These are phyloP conservation scores for Elsinoe necatrix DNA, from an alignment of 2,329 filamentous ascomycete species.

Conservation along the genomic window DNA sequence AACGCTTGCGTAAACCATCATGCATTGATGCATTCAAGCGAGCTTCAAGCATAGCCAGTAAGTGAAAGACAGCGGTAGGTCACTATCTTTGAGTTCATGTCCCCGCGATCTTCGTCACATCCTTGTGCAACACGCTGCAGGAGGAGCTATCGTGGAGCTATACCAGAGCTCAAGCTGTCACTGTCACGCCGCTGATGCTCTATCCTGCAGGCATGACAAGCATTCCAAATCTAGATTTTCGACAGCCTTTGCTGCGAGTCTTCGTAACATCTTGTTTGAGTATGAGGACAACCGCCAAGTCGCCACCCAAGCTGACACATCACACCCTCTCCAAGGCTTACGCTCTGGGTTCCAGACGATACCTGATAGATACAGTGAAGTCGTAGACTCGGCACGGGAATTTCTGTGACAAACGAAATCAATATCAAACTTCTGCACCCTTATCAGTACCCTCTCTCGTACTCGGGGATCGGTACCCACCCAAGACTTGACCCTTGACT, in stretches of 20 bases:
- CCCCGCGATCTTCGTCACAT: background rate
- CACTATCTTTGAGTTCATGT: background rate
- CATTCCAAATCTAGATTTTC: background rate
- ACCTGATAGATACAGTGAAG: too few relatives aligned
- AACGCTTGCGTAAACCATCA: background rate
- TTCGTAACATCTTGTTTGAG: too few relatives aligned
- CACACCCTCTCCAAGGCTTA: too few relatives aligned
- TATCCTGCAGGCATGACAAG: background rate
- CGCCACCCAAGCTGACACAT: background rate
- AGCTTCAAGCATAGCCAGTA: slow-evolving; percentile 5
- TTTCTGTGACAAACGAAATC: background rate
- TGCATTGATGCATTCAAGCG: slow-evolving; percentile 1
- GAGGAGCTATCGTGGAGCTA: background rate
- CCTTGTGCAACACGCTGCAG: background rate
- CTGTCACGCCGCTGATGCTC: background rate
- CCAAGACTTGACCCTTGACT: background rate
- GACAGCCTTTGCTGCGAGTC: too few relatives aligned
- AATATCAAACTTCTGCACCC: background rate
- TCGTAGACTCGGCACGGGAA: background rate
- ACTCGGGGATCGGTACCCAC: background rate
- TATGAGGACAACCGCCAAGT: too few relatives aligned
- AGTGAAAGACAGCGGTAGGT: background rate
- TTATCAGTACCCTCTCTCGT: background rate
- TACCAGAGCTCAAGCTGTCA: background rate
- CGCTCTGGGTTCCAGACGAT: too few relatives aligned